Percentiles rank a stretch among this genome's conserved stretches.
phyloP scores from a whole-genome alignment of 2,329 filamentous ascomycete species.

The Anisogramma anomala region DNA sequence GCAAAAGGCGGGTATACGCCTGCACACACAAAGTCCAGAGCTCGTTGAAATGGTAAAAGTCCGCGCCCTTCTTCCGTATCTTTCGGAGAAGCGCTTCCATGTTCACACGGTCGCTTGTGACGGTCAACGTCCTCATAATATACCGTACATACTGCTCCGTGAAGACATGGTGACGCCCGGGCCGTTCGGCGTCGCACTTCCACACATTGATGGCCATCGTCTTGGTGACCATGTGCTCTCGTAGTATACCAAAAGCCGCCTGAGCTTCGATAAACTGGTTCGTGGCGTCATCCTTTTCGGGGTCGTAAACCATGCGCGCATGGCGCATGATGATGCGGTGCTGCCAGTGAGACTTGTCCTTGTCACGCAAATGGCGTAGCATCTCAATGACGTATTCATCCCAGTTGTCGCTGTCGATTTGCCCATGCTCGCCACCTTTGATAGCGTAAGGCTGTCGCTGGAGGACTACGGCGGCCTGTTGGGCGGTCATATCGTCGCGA shows the following conservation, averaged over 20 bases:
- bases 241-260: slow-evolving; percentile 68
- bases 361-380: slow-evolving; percentile 43
- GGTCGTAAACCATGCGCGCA: slow-evolving; percentile 42
- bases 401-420: slow-evolving; percentile 53
- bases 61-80: slow-evolving; percentile 69
- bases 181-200: slow-evolving; percentile 77
- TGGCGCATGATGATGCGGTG: slow-evolving; percentile 79
- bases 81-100: slow-evolving; percentile 69
- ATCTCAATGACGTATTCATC: slow-evolving; percentile 42
- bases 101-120: slow-evolving; percentile 62
- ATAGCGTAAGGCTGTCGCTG: slow-evolving; percentile 44
- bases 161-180: slow-evolving; percentile 84
- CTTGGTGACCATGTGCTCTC: slow-evolving; percentile 70
- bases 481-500: slow-evolving; percentile 34
- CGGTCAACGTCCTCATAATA: slow-evolving; percentile 62
- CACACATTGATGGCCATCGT: slow-evolving; percentile 92
- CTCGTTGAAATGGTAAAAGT: slow-evolving; percentile 54
- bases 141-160: slow-evolving; percentile 78
- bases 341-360: slow-evolving; percentile 92
- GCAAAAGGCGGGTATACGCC: slow-evolving; percentile 42
- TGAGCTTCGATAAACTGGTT: slow-evolving; percentile 55
- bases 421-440: slow-evolving; percentile 35
- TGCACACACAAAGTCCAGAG: slow-evolving; percentile 47
- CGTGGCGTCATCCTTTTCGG: slow-evolving; percentile 21
- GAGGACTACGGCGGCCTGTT: slow-evolving; percentile 40